phyloP scores from a whole-genome alignment of 2,329 filamentous ascomycete genomes.

The Aspergillus pseudoterreus region DNA sequence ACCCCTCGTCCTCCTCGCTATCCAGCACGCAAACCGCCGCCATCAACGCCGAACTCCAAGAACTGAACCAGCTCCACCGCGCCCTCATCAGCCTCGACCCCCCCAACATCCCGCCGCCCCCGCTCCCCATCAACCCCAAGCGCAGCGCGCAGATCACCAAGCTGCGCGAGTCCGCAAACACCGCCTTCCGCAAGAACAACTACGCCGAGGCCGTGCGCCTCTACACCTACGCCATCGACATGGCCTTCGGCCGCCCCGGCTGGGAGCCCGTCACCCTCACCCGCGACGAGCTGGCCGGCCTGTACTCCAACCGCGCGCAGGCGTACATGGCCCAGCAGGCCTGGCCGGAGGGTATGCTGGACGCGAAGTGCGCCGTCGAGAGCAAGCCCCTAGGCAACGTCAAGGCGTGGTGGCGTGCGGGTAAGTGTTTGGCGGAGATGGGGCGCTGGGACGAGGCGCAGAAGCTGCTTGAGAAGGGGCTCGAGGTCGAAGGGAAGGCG shows the following conservation, averaged over 20 bases:
- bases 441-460: constrained; percentile 75
- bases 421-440: constrained; percentile 87
- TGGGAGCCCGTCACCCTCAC: constrained; percentile 88
- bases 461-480: constrained; percentile 69
- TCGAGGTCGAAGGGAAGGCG: constrained; percentile 73
- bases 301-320: constrained; percentile 87
- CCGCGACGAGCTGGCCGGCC: constrained; percentile 73
- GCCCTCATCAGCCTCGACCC: constrained; percentile 61
- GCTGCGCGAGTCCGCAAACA: constrained; percentile 83
- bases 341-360: constrained; percentile 83
- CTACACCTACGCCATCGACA: constrained; percentile 83
- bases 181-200: constrained; percentile 72
- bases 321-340: constrained; percentile 76
- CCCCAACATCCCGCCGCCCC: constrained; percentile 73
- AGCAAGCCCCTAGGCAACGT: constrained; percentile 81
- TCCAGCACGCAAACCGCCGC: constrained; percentile 43
- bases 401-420: constrained; percentile 91
- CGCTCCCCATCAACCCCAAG: constrained; percentile 88
- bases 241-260: constrained; percentile 74
- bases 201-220: constrained; percentile 72
- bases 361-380: constrained; percentile 85
- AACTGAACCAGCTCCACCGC: constrained; percentile 77
- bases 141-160: constrained; percentile 83
- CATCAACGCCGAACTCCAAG: constrained; percentile 62
- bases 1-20: constrained; percentile 42